Evolutionary conservation across 2,329 filamentous ascomycete species (phyloP).

Genomic region (Diaporthe ampelina): DNA sequence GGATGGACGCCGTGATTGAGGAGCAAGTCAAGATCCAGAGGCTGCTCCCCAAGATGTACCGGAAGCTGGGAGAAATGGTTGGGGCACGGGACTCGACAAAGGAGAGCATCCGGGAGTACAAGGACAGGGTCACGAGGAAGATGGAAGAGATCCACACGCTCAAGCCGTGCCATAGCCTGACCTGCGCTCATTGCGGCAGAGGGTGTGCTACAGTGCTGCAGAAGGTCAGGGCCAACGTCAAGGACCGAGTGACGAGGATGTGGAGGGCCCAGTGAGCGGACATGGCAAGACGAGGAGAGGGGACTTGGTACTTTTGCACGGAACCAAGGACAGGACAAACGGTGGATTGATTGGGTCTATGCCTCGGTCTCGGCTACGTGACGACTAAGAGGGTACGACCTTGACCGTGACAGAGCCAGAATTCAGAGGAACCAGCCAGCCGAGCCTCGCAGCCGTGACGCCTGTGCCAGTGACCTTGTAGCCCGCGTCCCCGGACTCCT

Average conservation of each 20-base stretch:
- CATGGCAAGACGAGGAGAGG: too few relatives aligned
- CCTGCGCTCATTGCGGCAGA: conserved; percentile 33
- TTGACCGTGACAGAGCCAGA: conserved; percentile 43
- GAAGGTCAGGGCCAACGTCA: conserved; percentile 17
- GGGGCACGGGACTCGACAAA: neutral
- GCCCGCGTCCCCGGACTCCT: conserved; percentile 46
- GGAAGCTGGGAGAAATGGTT: neutral
- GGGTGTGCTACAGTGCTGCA: neutral
- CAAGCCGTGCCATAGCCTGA: conserved; percentile 30
- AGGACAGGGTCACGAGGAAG: conserved; percentile 26
- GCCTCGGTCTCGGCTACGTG: neutral
- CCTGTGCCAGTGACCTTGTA: conserved; percentile 46
- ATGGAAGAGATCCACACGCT: conserved; percentile 37
- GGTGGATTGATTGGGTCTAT: neutral
- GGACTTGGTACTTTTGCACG: neutral
- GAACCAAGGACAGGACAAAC: neutral
- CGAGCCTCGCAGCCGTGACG: conserved; percentile 45
- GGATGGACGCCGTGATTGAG: conserved; percentile 24
- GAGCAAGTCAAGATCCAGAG: conserved; percentile 23
- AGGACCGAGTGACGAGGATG: neutral
- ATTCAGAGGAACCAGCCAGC: conserved; percentile 49
- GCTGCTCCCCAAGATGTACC: conserved; percentile 20
- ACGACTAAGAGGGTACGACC: conserved; percentile 28
- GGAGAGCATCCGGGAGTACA: neutral
- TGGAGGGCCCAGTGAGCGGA: neutral